Evolutionary conservation across 495 filamentous ascomycete genomes (phyloP).

Genomic region (Hypoxylon cercidicola): DNA sequence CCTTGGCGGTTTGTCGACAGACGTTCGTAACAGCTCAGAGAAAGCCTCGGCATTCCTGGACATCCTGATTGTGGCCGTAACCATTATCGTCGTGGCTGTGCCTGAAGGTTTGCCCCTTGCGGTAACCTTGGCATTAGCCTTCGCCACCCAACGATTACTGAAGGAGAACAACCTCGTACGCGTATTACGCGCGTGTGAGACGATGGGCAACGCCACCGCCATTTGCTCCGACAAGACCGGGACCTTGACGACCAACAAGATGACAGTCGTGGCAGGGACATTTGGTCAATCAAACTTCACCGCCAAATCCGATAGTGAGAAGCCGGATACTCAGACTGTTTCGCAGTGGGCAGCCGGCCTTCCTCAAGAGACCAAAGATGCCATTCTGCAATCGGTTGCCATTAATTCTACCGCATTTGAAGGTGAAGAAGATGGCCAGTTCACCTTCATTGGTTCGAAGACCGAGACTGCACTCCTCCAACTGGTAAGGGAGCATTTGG

Average conservation of each 20-base stretch:
- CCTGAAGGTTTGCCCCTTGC: constrained; percentile 85
- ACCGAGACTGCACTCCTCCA: constrained; percentile 77
- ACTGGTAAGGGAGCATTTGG: constrained; percentile 71
- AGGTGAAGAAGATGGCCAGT: constrained; percentile 68
- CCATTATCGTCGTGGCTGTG: constrained; percentile 83
- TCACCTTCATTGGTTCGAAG: constrained; percentile 76
- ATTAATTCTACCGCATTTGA: constrained; percentile 82
- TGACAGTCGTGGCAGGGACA: constrained; percentile 77
- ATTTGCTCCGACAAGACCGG: constrained; percentile 90
- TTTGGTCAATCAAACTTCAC: constrained; percentile 69
- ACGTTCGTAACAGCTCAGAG: constrained; percentile 56
- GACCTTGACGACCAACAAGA: constrained; percentile 80
- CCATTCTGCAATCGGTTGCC: constrained; percentile 71
- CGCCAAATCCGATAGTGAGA: constrained; percentile 56
- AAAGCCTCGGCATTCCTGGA: constrained; percentile 82
- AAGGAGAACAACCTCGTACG: constrained; percentile 87
- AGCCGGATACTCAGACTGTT: constrained; percentile 51
- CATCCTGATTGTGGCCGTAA: constrained; percentile 85
- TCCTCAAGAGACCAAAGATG: constrained; percentile 61
- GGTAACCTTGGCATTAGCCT: constrained; percentile 82
- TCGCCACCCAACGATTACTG: constrained; percentile 81
- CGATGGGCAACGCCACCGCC: constrained; percentile 87
- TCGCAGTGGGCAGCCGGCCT: constrained; percentile 69
- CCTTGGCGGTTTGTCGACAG: constrained; percentile 66
- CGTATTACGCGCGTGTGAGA: constrained; percentile 80